Base-by-base conservation (phyloP, 257 asterid genomes). In the Ophiorrhiza pumila region DNA sequence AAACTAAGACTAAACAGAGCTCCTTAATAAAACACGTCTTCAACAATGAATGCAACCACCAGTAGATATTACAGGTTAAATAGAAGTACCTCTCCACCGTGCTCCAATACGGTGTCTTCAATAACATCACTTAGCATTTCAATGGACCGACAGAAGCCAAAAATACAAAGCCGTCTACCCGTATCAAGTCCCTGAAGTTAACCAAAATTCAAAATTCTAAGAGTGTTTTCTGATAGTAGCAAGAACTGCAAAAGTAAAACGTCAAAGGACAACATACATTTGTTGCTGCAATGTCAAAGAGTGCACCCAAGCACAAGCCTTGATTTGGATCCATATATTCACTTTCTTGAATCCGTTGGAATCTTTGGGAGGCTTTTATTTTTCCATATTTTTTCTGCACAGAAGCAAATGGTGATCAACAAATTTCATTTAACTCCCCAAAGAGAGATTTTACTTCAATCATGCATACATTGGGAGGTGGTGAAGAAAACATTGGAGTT, bases 41-140 rank as follows among this genome's bases (percentile, higher is more conserved):
- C 37, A 1, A 29, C 7, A 47, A 34, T 17, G 4, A 34, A 29
- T 58, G 10, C 66, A 41, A 14, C 47, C n/a, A 32, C 20, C n/a
- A 20, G n/a, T 11, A 42, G 45, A 20, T 2, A 58, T 43, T 41
- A 12, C 49, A 20, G 14, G 41, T 22, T 29, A 47, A 42, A 7
- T 27, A 39, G 37, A 42, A 57, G 65, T 90, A 92, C 99, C 99
- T 95, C 99, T 59, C 99, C 99, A 32, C 99, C 99, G 57, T 92
- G 93, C 86, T 95, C 99, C 82, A 92, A 74, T 79, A 95, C 99
- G 22, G 96, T 90, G 79, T 92, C 99, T 83, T 95, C 98, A 74
- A 95, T 96, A 43, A 92, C 98, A 61, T 95, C 99, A 73, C 97
- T 92, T 67, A 95, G 96, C 99, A 95, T 95, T 90, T 95, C 99